Base-by-base conservation (phyloP, 805 yeast genomes). In the Starmerella floris region DNA sequence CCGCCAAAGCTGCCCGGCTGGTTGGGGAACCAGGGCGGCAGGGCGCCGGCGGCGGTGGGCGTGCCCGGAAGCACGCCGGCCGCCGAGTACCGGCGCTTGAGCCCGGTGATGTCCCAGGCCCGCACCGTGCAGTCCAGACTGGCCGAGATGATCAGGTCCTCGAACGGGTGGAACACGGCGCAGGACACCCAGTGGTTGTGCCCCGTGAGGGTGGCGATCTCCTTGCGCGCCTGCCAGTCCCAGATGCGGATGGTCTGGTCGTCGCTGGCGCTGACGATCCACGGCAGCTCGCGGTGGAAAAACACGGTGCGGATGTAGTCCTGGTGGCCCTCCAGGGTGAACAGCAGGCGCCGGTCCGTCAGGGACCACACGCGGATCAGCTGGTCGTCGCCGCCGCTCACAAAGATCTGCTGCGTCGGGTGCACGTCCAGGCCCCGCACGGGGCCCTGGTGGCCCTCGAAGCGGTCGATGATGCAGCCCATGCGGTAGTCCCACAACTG, bases 151-250 rank as follows among this genome's bases (percentile, higher is more conserved):
- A 91, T 79, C 56, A 93, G 70, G 63, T 91, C 97, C 55, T 93
- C 95, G 37, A 78, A 68, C 35, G 96, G 96, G 61, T 91, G 99
- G 73, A 91, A 91, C 62, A 83, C 93, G 2, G 98, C 97, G 55
- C 93, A 82, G 91, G 91, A 83, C 43, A 91, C 96, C 63, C 93
- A 91, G 66, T 91, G 98, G 65, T 84, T 87, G 64, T 91, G 99
- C 49, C 99, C 98, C 6, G 98, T 88, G 53, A 91, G 67, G 57
- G 95, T 84, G 9, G 97, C 97, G 57, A 91, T 81, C 57, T 91
- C 97, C 61, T 85, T 88, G 55, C 98, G 77, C 62, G 87, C 87
- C 68, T 93, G 98, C 98, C 98, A 91, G 66, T 91, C 93, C 99
- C 99, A 91, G 52, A 91, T 88, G 61, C 99, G 74, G 51, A 93